phyloP scores from a whole-genome alignment of 1,139 yeast species.

The Zygosaccharomyces sapae region DNA sequence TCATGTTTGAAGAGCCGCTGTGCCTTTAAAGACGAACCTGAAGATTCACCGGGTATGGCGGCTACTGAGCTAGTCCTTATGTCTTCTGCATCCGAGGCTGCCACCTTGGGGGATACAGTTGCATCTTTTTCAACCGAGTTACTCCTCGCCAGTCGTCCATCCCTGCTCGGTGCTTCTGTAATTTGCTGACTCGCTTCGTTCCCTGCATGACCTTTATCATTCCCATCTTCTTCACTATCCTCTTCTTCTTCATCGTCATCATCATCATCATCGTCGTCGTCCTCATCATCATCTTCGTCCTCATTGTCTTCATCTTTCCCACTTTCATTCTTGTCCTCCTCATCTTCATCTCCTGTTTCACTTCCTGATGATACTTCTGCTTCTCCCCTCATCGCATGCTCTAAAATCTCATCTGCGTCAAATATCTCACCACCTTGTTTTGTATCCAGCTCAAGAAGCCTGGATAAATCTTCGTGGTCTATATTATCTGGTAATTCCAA shows the following conservation, averaged over 20 bases:
- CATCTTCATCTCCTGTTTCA: constrained; percentile 4
- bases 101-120: not conserved
- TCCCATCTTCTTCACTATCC: not conserved
- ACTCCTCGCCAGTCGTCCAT: not conserved
- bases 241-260: constrained; percentile 3
- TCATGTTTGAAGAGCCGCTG: not conserved
- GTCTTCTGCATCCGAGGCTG: constrained; percentile 2
- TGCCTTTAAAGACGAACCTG: not conserved
- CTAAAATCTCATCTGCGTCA: constrained; percentile 14
- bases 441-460: constrained; percentile 24
- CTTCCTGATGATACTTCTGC: constrained; percentile 1
- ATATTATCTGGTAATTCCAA: constrained; percentile 18
- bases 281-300: constrained; percentile 3
- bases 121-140: not conserved
- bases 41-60: not conserved
- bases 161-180: not conserved
- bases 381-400: constrained; percentile 12
- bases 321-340: not conserved
- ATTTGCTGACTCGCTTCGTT: not conserved
- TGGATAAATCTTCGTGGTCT: constrained; percentile 21
- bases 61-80: constrained; percentile 3
- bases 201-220: not conserved
- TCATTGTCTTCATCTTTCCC: not conserved
- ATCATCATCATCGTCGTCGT: not conserved
- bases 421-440: constrained; percentile 32